Evolutionary conservation across 805 yeast genomes (phyloP).

Genomic region (Metschnikowia noctiluminum): DNA sequence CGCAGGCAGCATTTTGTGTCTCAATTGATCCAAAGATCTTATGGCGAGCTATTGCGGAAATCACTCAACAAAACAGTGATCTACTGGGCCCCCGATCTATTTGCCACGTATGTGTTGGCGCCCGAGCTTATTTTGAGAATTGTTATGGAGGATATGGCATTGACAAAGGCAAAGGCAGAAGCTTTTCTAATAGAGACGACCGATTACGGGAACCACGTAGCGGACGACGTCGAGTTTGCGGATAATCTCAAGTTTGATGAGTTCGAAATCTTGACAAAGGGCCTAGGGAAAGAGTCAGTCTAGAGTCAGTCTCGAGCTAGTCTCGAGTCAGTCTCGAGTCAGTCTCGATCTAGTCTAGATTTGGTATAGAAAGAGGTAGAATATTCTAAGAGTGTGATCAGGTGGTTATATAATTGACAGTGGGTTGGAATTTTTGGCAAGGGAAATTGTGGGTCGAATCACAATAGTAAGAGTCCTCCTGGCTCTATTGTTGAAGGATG

Average conservation of each 20-base stretch:
- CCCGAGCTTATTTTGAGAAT: conserved; percentile 57
- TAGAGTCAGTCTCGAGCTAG: background rate
- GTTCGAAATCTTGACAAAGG: background rate
- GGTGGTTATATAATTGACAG: too few species aligned
- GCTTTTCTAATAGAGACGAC: conserved; percentile 43
- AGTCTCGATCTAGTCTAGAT: too few species aligned
- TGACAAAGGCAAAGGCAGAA: conserved; percentile 43
- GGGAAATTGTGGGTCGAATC: too few species aligned
- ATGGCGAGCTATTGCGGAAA: conserved; percentile 22
- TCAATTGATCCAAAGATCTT: conserved; percentile 28
- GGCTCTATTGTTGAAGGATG: too few species aligned
- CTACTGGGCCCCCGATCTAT: conserved; percentile 61
- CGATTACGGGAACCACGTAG: conserved; percentile 44
- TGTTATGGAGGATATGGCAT: conserved; percentile 43
- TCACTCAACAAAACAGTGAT: conserved; percentile 41
- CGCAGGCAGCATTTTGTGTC: conserved; percentile 54
- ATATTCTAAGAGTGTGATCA: too few species aligned
- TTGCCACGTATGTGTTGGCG: conserved; percentile 56
- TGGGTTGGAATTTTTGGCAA: too few species aligned
- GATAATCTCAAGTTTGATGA: conserved; percentile 26
- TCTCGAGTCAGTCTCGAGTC: background rate
- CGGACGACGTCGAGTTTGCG: conserved; percentile 28
- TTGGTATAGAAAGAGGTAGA: too few species aligned
- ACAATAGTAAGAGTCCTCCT: too few species aligned
- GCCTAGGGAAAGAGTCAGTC: background rate